These are phyloP conservation scores for Carex littledalei DNA, from an alignment of 176 grass and related monocot species.

Conservation along the genomic window DNA sequence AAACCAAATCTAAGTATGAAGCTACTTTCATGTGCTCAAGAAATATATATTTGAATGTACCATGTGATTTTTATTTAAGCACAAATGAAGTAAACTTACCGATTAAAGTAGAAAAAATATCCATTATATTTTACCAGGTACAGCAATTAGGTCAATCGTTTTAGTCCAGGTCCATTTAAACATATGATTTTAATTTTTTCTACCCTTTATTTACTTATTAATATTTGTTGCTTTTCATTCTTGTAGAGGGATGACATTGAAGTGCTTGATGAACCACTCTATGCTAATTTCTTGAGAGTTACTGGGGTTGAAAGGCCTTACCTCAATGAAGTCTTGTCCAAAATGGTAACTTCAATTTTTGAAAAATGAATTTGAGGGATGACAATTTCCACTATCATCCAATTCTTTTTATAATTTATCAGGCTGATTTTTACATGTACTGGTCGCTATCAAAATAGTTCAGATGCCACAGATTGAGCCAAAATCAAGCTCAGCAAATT, in stretches of 20 bases:
- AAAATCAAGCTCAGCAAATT: background rate
- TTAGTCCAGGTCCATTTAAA: background rate
- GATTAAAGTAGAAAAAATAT: background rate
- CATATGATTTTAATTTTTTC: background rate
- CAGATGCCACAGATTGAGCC: background rate
- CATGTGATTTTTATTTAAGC: background rate
- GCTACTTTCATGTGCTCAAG: background rate
- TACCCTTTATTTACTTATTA: background rate
- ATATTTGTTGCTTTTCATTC: constrained; percentile 1
- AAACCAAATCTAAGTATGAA: background rate
- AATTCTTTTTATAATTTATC: background rate
- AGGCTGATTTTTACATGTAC: background rate
- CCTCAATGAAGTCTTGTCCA: constrained; percentile 58
- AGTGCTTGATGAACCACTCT: constrained; percentile 92
- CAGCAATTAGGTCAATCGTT: background rate
- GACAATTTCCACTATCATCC: background rate
- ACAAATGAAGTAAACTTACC: background rate
- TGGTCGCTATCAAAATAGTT: background rate
- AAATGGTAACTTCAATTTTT: constrained; percentile 43
- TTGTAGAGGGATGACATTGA: constrained; percentile 76
- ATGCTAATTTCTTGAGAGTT: constrained; percentile 65
- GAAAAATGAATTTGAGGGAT: background rate
- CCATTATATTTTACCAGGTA: background rate
- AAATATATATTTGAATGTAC: background rate
- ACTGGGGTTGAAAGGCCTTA: constrained; percentile 73